Evolutionary conservation across 2,329 filamentous ascomycete species (phyloP).

Genomic region (Fusarium luffae): DNA sequence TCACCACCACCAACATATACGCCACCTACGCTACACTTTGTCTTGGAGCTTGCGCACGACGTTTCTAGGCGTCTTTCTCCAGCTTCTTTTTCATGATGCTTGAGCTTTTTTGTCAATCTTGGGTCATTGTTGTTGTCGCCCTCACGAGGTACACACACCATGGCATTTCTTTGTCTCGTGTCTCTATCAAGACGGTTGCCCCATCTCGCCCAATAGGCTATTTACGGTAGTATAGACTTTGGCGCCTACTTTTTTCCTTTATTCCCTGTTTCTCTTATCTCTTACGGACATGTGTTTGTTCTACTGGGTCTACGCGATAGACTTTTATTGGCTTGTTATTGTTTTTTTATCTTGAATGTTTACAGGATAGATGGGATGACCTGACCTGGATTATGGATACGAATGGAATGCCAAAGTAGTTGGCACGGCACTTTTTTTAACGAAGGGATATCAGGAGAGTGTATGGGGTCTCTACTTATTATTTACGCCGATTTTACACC

Average conservation of each 20-base stretch:
- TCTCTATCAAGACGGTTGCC: conserved; percentile 2
- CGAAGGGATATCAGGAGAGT: conserved; percentile 30
- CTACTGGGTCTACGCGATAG: conserved; percentile 31
- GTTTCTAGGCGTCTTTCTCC: conserved; percentile 35
- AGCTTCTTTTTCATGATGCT: conserved; percentile 9
- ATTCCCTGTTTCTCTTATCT: conserved; percentile 3
- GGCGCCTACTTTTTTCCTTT: conserved; percentile 13
- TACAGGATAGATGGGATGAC: conserved; percentile 38
- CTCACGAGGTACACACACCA: conserved; percentile 5
- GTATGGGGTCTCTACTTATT: conserved; percentile 7
- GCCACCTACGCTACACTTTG: conserved; percentile 12
- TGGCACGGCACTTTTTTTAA: background rate
- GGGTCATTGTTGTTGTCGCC: conserved; percentile 20
- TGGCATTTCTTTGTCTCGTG: conserved; percentile 11
- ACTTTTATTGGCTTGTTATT: conserved; percentile 20
- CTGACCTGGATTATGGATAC: conserved; percentile 26
- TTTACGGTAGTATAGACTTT: conserved; percentile 35
- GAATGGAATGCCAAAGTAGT: conserved; percentile 34
- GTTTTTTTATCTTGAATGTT: conserved; percentile 13
- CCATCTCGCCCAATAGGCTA: conserved; percentile 5
- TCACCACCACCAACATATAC: conserved; percentile 15
- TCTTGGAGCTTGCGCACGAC: conserved; percentile 14
- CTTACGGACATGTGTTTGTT: conserved; percentile 14
- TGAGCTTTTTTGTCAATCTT: conserved; percentile 30
- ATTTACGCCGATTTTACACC: conserved; percentile 19